A percentile compares a stretch with the other conserved stretches of the same genome.
Conservation (phyloP, 2,329 filamentous ascomycete species). For the Chrysosporium keratinophilum region DNA sequence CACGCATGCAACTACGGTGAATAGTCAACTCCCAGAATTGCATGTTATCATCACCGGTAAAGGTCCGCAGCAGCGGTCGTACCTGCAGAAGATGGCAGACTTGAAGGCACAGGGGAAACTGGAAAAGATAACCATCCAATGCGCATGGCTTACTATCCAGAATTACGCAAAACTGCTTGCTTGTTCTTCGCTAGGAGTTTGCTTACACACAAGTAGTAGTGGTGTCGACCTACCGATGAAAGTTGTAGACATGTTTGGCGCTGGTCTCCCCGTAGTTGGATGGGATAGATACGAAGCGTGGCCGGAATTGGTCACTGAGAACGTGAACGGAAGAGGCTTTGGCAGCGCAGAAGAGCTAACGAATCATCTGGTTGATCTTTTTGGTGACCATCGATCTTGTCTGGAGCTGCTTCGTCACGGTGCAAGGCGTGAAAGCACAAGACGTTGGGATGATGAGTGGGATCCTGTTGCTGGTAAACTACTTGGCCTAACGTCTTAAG, state of each 20-base stretch:
- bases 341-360: conserved; percentile 57
- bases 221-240: conserved; percentile 98
- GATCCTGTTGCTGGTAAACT: conserved; percentile 66
- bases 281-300: conserved; percentile 83
- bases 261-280: conserved; percentile 78
- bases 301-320: conserved; percentile 78
- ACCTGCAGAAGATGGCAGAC: conserved; percentile 54
- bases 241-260: conserved; percentile 97
- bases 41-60: conserved; percentile 90
- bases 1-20: conserved; percentile 36
- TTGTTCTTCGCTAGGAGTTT: conserved; percentile 79
- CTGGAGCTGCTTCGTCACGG: conserved; percentile 55
- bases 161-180: conserved; percentile 80
- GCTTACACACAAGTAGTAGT: conserved; percentile 83
- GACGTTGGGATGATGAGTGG: conserved; percentile 91
- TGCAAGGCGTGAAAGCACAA: conserved; percentile 60
- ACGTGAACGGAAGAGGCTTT: conserved; percentile 78
- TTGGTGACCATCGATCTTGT: conserved; percentile 45
- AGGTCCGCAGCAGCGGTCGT: conserved; percentile 70
- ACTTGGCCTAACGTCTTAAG: conserved; percentile 40
- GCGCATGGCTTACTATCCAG: conserved; percentile 71
- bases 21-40: conserved; percentile 51
- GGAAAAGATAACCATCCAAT: conserved; percentile 59
- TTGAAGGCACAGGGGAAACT: conserved; percentile 56
- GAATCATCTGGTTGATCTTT: conserved; percentile 52